Evolutionary conservation across 1,284 basidiomycete species (phyloP), one percentile per base, ranked within the genome.

Genomic region (Papiliotrema laurentii): DNA sequence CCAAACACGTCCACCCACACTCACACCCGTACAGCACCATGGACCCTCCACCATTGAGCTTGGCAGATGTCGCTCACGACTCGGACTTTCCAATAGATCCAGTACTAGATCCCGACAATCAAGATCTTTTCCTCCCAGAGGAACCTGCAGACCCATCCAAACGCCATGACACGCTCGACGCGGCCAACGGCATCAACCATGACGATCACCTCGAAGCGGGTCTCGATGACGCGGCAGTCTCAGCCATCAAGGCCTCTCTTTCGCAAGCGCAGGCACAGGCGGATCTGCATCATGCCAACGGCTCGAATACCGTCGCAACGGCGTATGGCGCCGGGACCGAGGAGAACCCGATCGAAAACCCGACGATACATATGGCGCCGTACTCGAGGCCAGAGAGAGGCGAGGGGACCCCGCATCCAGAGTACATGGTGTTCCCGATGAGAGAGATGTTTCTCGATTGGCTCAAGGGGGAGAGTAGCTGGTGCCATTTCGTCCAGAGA

Each of bases 401-500:
- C 35, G 61, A 62, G 7, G 43, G 52, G 6, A 64, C 64, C n/a
- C 65, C 65, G 9, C 55, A 60, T 54, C 70, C 70, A 3, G 50
- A 63, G 38, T 43, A 59, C 25, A 48, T 64, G 4, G 37, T 40
- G 11, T 72, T 72, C 40, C 33, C 40, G 1, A 60, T 49, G 35
- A 49, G 58, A 35, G 50, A 46, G 22, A 54, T 65, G 36, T 72
- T 72, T 43, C 55, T 66, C 0, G 55, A 48, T 4, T 72, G 70
- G 70, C 52, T 72, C 18, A 56, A 60, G 42, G 68, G 63, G 18
- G 70, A 72, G 54, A 56, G 50, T 31, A 59, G 55, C 39, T 72
- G 70, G 70, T 72, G 70, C 56, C 70, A 72, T 55, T 71, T 62
- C 43, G 70, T 72, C n/a, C 70, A 72, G 50, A 53, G 70, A 31